Evolutionary conservation across 176 grass and related monocot genomes (phyloP), one percentile per base, ranked within the genome.

Genomic region (Neostapfia colusana): DNA sequence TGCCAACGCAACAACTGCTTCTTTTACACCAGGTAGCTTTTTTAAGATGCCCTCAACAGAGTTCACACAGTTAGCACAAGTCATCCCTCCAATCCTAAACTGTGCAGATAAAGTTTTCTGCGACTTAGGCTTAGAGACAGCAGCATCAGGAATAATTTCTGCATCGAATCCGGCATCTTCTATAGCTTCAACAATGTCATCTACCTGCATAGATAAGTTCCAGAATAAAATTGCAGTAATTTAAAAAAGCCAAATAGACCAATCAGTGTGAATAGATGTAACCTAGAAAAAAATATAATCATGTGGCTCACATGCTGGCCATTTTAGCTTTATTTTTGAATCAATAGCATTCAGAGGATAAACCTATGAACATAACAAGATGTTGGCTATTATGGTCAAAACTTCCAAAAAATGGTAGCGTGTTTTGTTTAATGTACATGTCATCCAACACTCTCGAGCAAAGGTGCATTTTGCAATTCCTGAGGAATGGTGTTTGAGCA

Each of bases 1-100:
- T 63, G 95, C 83, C 78, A 99, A 75, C 41, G 95, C 89, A 86
- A 99, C 77, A 12, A 87, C 87, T 26, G 87, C 91, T 77, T 87
- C 87, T 86, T 89, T 90, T 71, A 99, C 85, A 62, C 95, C 95
- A 14, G 95, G 87, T 81, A 90, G 74, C 56, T 85, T 99, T 16
- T 43, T 81, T 51, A 99, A 84, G 82, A 99, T 99, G 25, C 85
- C 85, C 89, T 99, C 95, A 36, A 99, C 85, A 1, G 95, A 99
- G 69, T 90, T 99, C 17, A 95, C 91, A 82, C 95, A 99, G 70
- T 90, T 93, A 31, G 95, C 89, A 40, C 95, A 99, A 44, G 91
- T 99, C 95, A 99, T 99, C 65, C 95, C 95, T 18, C 91, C 90
- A 87, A 99, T 99, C 45, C 80, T 91, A 85, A 99, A 99, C 40